Evolutionary conservation across 2,329 filamentous ascomycete genomes (phyloP), one percentile per base, ranked within the genome.

Genomic region (Neonectria neomacrospora): DNA sequence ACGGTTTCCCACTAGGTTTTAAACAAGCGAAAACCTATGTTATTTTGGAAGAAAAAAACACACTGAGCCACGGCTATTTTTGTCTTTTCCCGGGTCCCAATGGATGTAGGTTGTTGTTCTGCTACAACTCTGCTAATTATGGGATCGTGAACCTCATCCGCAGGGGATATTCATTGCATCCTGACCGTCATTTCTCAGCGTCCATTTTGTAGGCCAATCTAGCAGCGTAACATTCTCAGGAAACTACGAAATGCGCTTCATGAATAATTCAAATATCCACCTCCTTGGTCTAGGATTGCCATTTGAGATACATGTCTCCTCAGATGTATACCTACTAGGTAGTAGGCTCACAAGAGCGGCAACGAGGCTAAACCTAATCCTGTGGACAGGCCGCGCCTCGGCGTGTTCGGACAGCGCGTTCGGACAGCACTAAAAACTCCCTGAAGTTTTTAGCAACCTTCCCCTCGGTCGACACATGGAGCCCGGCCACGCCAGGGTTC

Each of bases 401-500:
- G 59, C 54, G 59, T 7, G 47, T 41, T 58, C 53, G 58, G 58
- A 23, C 44, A 48, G 16, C 23, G 44, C 28, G 55, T 23, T 32
- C 26, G 26, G 20, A 44, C 20, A 12, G 2, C 30, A 11, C 57
- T 22, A 54, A 55, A 22, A 56, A 22, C 22, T 41, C 22, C 48
- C 45, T 32, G 54, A 45, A 61, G 47, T 16, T 16, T 20, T 57
- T 53, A 48, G 58, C 44, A 60, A 44, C 42, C 34, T 50, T 61
- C 48, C 48, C 47, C 30, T 47, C 53, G 47, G 39, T 54, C 47
- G 30, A 53, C 41, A 53, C 41, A 57, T 57, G 54, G 47, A 58
- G 54, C 59, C 47, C 57, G 50, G 22, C 54, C 47, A 50, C 54
- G 42, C 42, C 42, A 48, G 54, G 58, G 32, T 34, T 61, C 45